Base-by-base conservation (phyloP, 495 filamentous ascomycete species). In the Aspergillus funiculosus region DNA sequence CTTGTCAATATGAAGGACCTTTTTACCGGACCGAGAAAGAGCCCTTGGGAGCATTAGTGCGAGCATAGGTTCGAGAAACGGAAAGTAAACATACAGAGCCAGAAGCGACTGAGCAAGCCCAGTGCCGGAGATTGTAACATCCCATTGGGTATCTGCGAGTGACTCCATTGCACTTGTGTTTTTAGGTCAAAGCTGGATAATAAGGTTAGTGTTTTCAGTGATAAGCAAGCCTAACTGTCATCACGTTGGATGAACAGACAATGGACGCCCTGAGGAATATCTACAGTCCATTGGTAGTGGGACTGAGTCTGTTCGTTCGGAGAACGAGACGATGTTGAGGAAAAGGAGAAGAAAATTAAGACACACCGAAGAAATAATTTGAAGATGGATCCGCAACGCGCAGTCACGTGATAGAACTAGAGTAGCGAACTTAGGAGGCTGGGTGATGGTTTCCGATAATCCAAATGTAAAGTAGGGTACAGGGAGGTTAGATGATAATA, bases 31-130 rank as follows among this genome's bases (percentile, higher is more conserved):
- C 53, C 94, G 83, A 46, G 89, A 94, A 48, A 97, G 80, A 45
- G 92, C 85, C 75, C 91, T 95, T 81, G 58, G 70, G 45, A 53
- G 29, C 56, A 60, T 59, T 58, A 68, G 57, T 56, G 65, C 66
- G 77, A 81, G 59, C 55, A 76, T 82, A 75, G 81, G 76, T 18
- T 44, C 34, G 52, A 58, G 58, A 29, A 49, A 32, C 44, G 21
- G 51, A 54, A 43, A 41, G 36, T 31, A 37, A 66, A 71, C 86
- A 75, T 78, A 98, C 92, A 95, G 73, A 50, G 92, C 91, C 52
- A 98, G 78, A 42, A 98, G 81, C 32, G 90, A 96, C 63, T 95
- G 86, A 53, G 81, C 76, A 51, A 97, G 63, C 37, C 89, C 92
- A 39, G 92, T 98, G 51, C 94, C 94, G 50, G 80, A 77, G 51